Evolutionary conservation across 192 early-diverging fungal species (phyloP).

Genomic region (Backusella australiensis): DNA sequence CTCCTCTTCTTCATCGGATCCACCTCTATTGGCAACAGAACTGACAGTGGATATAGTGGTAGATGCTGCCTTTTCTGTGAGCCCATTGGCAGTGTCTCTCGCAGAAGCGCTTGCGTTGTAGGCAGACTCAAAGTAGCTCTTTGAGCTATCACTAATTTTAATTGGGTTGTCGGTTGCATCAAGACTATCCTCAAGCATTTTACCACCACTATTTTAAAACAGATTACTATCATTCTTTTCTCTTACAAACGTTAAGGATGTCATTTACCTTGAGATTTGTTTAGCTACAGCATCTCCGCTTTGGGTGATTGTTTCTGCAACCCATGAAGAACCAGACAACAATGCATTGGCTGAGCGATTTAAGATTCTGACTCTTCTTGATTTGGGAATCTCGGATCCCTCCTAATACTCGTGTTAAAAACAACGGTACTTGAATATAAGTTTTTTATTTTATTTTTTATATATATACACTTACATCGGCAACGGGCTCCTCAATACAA

Average conservation of each 20-base stretch:
- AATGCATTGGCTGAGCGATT: conserved; percentile 16
- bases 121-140: conserved; percentile 2
- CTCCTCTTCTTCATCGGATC: background rate
- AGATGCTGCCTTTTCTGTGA: conserved; percentile 16
- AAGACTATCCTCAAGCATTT: conserved; percentile 6
- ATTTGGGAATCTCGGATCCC: background rate
- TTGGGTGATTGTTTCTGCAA: conserved; percentile 11
- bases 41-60: conserved; percentile 1
- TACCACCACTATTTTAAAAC: conserved; percentile 8
- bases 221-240: background rate
- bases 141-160: conserved; percentile 11
- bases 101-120: background rate
- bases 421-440: too few species aligned
- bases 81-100: background rate
- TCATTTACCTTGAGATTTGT: conserved; percentile 20
- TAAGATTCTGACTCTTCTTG: conserved; percentile 19
- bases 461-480: background rate
- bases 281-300: conserved; percentile 20
- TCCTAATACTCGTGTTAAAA: background rate
- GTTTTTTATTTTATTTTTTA: too few species aligned
- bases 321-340: conserved; percentile 24
- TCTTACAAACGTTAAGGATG: background rate
- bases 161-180: conserved; percentile 11
- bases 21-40: background rate
- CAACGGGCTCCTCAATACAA: background rate